Conservation (phyloP, 2,329 filamentous ascomycete species). For the Trichoderma lentiforme region DNA sequence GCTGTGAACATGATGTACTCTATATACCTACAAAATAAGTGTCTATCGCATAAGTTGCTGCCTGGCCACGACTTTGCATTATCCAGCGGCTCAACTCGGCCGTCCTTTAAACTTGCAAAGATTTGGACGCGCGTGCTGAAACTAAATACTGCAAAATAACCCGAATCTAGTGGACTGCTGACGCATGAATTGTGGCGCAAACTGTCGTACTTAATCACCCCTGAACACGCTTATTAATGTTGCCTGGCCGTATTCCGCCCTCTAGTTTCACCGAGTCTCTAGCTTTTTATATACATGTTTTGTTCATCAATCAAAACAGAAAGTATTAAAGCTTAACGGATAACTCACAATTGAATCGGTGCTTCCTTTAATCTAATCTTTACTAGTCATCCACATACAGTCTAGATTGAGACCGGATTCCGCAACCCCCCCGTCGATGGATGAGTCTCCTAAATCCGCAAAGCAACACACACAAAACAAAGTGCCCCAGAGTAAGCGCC, state of each 20-base stretch:
- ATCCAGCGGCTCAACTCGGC: neutral
- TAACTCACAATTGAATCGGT: neutral
- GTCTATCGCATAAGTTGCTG: neutral
- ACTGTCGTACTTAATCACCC: neutral
- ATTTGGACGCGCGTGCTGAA: neutral
- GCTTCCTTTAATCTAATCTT: neutral
- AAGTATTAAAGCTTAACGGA: neutral
- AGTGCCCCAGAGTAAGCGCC: neutral
- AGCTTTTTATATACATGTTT: neutral
- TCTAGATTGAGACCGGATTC: neutral
- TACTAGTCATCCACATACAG: rapidly evolving
- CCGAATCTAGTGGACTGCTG: neutral
- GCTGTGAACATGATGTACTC: neutral
- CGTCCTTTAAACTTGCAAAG: neutral
- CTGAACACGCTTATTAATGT: neutral
- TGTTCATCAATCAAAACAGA: neutral
- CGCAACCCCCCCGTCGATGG: neutral
- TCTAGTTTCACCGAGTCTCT: neutral
- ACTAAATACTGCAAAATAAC: neutral
- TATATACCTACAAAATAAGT: neutral
- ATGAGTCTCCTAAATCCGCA: neutral
- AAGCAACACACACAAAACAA: neutral
- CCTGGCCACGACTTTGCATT: neutral
- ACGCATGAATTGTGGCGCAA: constrained; percentile 7
- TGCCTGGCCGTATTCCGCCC: neutral